Conservation (phyloP, 2,329 filamentous ascomycete species). For the Phialocephala sp. region DNA sequence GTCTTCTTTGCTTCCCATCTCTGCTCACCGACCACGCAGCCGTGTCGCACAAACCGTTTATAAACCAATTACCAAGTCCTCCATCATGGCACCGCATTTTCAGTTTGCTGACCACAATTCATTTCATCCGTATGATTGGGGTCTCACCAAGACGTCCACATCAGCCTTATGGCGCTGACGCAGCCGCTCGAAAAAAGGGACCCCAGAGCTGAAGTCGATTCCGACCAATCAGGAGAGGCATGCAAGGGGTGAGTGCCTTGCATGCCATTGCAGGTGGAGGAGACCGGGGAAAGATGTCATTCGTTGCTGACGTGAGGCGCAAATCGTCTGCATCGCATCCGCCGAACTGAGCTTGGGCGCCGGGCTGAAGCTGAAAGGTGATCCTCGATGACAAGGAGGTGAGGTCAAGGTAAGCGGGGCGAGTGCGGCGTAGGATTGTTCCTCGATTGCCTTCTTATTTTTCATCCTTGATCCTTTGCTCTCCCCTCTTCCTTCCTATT, state of each 20-base stretch:
- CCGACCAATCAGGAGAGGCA: not conserved
- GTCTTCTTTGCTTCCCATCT: not conserved
- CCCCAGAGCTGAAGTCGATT: not conserved
- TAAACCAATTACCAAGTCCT: not conserved
- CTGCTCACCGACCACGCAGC: not conserved
- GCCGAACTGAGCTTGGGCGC: not conserved
- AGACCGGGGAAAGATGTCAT: slow-evolving; percentile 9
- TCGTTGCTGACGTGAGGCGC: slow-evolving; percentile 27
- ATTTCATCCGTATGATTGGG: not conserved
- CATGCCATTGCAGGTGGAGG: not conserved
- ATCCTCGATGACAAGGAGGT: not conserved
- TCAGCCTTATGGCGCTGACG: not conserved
- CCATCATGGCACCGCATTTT: not conserved
- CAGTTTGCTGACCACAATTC: no score
- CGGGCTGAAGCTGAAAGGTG: slow-evolving; percentile 17
- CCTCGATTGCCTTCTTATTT: slow-evolving; percentile 4
- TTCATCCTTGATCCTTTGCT: not conserved
- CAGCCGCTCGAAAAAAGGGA: no score
- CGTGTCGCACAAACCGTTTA: not conserved
- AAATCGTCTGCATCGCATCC: slow-evolving; percentile 7
- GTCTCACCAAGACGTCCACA: not conserved
- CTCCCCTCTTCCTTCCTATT: not conserved
- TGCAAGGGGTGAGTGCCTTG: not conserved
- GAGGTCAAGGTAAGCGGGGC: not conserved
- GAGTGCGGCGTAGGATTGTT: slow-evolving; percentile 1